Evolutionary conservation across 2,329 filamentous ascomycete species (phyloP), one percentile per base, ranked within the genome.

Genomic region (Diplodia intermedia): DNA sequence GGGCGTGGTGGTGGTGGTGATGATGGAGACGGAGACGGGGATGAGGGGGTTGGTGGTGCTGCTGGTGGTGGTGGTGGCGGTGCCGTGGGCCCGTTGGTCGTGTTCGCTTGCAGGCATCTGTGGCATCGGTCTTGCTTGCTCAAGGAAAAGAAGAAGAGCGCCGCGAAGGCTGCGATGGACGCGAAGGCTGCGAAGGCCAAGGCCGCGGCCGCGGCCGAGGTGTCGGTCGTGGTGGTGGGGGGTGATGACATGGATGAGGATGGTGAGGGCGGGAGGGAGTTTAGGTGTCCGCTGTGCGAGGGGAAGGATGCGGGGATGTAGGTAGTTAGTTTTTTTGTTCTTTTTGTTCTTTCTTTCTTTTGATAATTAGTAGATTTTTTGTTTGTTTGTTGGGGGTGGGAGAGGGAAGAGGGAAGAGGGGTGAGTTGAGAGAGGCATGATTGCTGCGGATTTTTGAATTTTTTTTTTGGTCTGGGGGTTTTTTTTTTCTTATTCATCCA

Each of bases 31-130:
- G 47, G n/a, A 69, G 74, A 70, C 68, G 76, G 70, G 29, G 78
- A 79, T 68, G 66, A 86, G 84, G 74, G 85, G 20, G 79, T 78
- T 5, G 82, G 81, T 1, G 57, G 66, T 9, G 76, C 70, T n/a
- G 78, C 79, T 68, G 66, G 86, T 36, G 80, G 77, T 20, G 79
- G 78, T 4, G 82, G 81, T 1, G 57, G 50, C n/a, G n/a, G n/a
- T 12, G 66, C 67, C 8, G 66, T 66, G 36, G 69, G 43, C 61
- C 68, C 71, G 36, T 40, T 80, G 33, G 74, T 80, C 2, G 70
- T 81, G 31, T 81, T 81, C 73, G 79, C 79, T 52, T 81, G 79
- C 70, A 69, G 79, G 56, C 79, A 81, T 74, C 47, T 81, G 43
- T 80, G 77, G 78, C 79, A 81, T 71, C 72, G 68, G 68, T 38